These are phyloP conservation scores for Nemania abortiva DNA, from an alignment of 2,329 filamentous ascomycete species.

Conservation along the genomic window DNA sequence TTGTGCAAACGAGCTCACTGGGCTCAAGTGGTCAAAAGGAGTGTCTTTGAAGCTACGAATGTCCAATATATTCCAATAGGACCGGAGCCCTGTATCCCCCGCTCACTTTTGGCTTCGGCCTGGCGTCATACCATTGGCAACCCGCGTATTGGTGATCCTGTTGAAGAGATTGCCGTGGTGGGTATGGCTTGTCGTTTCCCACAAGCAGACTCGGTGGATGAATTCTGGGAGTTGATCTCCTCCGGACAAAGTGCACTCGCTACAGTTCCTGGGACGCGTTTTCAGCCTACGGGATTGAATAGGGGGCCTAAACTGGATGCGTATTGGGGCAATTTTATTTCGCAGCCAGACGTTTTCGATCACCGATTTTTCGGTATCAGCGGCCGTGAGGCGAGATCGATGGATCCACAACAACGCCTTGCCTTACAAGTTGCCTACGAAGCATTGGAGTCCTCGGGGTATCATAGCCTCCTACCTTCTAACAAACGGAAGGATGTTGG, in stretches of 20 bases:
- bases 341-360: conserved; percentile 45
- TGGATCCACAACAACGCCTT: conserved; percentile 36
- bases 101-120: too few species aligned
- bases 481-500: conserved; percentile 46
- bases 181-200: conserved; percentile 54
- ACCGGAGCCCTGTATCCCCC: too few species aligned
- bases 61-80: too few species aligned
- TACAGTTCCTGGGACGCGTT: conserved; percentile 41
- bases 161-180: conserved; percentile 50
- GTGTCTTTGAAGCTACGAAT: too few species aligned
- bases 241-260: conserved; percentile 45
- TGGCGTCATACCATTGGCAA: too few species aligned
- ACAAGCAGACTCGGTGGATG: conserved; percentile 51
- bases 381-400: conserved; percentile 33
- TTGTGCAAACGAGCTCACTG: too few species aligned
- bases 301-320: conserved; percentile 32
- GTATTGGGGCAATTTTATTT: conserved; percentile 42
- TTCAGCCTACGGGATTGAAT: conserved; percentile 40
- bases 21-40: too few species aligned
- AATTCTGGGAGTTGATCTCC: conserved; percentile 51
- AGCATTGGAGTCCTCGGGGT: conserved; percentile 46
- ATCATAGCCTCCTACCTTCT: conserved; percentile 21
- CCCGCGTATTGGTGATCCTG: too few species aligned
- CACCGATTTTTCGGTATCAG: conserved; percentile 45
- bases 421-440: conserved; percentile 42